Base-by-base conservation (phyloP, 352 stramenopile genomes). In the Saprolegnia diclina region DNA sequence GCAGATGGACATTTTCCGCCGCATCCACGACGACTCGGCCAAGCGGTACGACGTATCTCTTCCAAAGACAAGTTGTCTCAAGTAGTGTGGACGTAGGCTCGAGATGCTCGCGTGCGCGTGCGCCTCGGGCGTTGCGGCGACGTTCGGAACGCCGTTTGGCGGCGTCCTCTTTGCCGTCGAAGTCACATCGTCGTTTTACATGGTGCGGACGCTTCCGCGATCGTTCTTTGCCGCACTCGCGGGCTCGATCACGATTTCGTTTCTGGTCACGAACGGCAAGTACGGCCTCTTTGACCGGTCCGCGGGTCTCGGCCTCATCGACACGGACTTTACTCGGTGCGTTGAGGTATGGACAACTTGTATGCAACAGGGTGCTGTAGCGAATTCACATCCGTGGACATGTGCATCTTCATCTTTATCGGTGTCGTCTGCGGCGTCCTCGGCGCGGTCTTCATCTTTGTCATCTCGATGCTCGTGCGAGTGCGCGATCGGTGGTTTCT, bases 101-200 rank as follows among this genome's bases (percentile, higher is more conserved):
- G 83, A 94, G 63, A 92, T 95, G 81, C 71, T 95, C 26, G 84
- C 84, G 52, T 92, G 83, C 56, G 87, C 85, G 0, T 90, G 81
- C 67, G 83, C 87, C 19, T 82, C 82, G 42, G 87, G 87, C 21
- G 87, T 95, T n/a, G 81, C 87, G 10, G 85, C 87, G n/a, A 93
- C 87, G 0, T 95, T 95, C 35, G 83, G 85, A 0, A 88, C 87
- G 21, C 87, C 87, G 6, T 91, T 95, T 74, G 87, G 87, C 22
- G 87, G 87, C n/a, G 81, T 94, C 14, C 72, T 95, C 26, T 95
- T 95, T 66, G 79, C 81, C 45, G 85, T 95, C 24, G 87, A 95
- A 65, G 87, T 93, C 16, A 93, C 85, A 0, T 90, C 83, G 21
- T 79, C 89, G 56, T 95, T 92, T 67, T 95, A 94, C 59, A 77